These are phyloP conservation scores for Drechslera avenae DNA, from an alignment of 2,329 filamentous ascomycete species.

Conservation along the genomic window DNA sequence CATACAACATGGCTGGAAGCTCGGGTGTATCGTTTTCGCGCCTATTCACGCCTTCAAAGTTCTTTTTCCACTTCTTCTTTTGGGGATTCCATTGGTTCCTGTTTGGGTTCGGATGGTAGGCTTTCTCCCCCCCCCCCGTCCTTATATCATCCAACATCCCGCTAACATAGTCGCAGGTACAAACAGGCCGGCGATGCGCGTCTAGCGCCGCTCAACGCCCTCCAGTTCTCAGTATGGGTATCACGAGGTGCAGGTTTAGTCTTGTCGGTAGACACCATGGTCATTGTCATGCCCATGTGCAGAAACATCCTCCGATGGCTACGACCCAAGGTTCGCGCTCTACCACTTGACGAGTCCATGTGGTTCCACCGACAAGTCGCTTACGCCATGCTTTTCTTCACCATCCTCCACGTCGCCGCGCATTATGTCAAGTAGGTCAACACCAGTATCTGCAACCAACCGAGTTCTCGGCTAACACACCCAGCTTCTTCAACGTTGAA, in stretches of 20 bases:
- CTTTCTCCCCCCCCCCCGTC: constrained; percentile 2
- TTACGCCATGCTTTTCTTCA: constrained; percentile 85
- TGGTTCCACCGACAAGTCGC: constrained; percentile 97
- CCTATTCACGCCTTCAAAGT: constrained; percentile 67
- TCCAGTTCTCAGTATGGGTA: constrained; percentile 91
- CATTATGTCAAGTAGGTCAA: constrained; percentile 89
- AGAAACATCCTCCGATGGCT: constrained; percentile 84
- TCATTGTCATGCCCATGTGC: constrained; percentile 94
- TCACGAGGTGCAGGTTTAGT: constrained; percentile 91
- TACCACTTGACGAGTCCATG: constrained; percentile 93
- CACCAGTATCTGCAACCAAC: not conserved
- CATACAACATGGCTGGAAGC: constrained; percentile 23
- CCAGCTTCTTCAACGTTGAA: constrained; percentile 93
- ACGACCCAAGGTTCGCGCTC: constrained; percentile 82
- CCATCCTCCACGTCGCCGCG: constrained; percentile 72
- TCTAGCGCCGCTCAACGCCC: constrained; percentile 77
- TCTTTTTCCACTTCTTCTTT: constrained; percentile 81
- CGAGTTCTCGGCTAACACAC: constrained; percentile 17
- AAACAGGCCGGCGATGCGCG: constrained; percentile 73
- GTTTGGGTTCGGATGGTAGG: constrained; percentile 87
- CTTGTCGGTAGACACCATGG: constrained; percentile 79
- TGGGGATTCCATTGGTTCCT: constrained; percentile 77
- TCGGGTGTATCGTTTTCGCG: constrained; percentile 18
- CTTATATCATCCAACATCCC: constrained; percentile 21
- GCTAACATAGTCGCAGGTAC: constrained; percentile 62